phyloP scores from a whole-genome alignment of 2,329 filamentous ascomycete species.

The Ascochyta pisi region DNA sequence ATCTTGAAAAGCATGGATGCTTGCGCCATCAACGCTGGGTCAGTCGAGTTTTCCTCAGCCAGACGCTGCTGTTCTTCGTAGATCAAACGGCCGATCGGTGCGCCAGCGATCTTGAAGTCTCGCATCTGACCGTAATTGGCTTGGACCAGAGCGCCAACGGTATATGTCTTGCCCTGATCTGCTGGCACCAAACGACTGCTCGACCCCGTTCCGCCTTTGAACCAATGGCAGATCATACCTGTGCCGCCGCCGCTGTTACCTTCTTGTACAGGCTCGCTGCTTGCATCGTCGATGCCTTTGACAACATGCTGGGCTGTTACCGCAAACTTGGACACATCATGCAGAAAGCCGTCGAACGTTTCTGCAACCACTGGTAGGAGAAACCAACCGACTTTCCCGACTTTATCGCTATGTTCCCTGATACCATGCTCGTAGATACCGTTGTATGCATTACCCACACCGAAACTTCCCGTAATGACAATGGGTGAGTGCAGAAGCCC shows the following conservation, averaged over 20 bases:
- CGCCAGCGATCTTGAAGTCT: constrained; percentile 65
- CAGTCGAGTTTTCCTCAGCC: constrained; percentile 36
- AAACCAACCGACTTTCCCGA: constrained; percentile 60
- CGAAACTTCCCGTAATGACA: constrained; percentile 65
- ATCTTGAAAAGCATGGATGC: constrained; percentile 39
- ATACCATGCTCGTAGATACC: constrained; percentile 65
- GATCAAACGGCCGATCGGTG: constrained; percentile 67
- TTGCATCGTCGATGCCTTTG: constrained; percentile 60
- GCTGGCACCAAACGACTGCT: constrained; percentile 61
- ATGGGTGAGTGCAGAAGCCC: constrained; percentile 66
- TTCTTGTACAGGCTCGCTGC: constrained; percentile 62
- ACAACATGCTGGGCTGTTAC: constrained; percentile 63
- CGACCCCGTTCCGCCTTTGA: constrained; percentile 72
- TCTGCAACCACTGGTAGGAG: constrained; percentile 66
- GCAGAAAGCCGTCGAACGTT: constrained; percentile 69
- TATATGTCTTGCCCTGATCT: constrained; percentile 54
- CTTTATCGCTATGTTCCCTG: constrained; percentile 51
- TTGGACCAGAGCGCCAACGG: constrained; percentile 68
- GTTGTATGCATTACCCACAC: constrained; percentile 65
- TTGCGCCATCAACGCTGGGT: constrained; percentile 37
- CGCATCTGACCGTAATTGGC: constrained; percentile 68
- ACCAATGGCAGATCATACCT: constrained; percentile 70
- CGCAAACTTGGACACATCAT: constrained; percentile 63
- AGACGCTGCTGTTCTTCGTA: constrained; percentile 54
- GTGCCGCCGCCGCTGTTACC: constrained; percentile 72